Base-by-base conservation (phyloP, 257 asterid species). In the Salvia splendens region DNA sequence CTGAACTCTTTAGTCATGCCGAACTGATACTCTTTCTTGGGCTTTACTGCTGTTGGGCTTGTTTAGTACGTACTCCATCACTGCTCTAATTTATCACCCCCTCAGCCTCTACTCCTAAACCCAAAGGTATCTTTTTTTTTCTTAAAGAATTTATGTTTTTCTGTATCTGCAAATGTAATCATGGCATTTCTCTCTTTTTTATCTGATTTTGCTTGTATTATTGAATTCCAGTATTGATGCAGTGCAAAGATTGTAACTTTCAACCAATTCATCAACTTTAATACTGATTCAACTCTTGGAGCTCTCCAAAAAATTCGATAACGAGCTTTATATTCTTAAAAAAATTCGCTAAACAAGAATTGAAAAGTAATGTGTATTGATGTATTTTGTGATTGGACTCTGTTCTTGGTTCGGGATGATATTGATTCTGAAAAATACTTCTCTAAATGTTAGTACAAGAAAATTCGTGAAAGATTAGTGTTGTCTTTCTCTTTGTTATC, bases 61-160 rank as follows among this genome's bases (percentile, higher is more conserved):
- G n/a, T n/a, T n/a, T n/a, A n/a, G n/a, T n/a, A n/a, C n/a, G n/a
- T n/a, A n/a, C n/a, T n/a, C n/a, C n/a, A n/a, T n/a, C n/a, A n/a
- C n/a, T n/a, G 73, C 55, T 54, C 77, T 64, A 54, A 65, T 52
- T 63, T 69, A 5, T 61, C 75, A 2, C 6, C 6, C 38, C 75
- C 87, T 36, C 30, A 24, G 3, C 75, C 71, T 55, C 54, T 32
- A 12, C 40, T 48, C 28, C 78, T 66, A 5, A 73, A 78, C 28
- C 78, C 68, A 5, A 73, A 78, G 88, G 88, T 84, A 62, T 16
- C n/a, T 36, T 41, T 17, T 57, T 1, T 8, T 71, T 50, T 36
- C 24, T 61, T 14, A 58, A 24, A 63, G n/a, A 20, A 54, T 42
- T 8, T 8, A 8, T 40, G 45, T 40, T 8, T 8, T 8, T 40